Percentiles rank a stretch among this genome's conserved stretches.
These are phyloP conservation scores for Colletotrichum cuscutae DNA, from an alignment of 2,329 filamentous ascomycete genomes.

Conservation along the genomic window DNA sequence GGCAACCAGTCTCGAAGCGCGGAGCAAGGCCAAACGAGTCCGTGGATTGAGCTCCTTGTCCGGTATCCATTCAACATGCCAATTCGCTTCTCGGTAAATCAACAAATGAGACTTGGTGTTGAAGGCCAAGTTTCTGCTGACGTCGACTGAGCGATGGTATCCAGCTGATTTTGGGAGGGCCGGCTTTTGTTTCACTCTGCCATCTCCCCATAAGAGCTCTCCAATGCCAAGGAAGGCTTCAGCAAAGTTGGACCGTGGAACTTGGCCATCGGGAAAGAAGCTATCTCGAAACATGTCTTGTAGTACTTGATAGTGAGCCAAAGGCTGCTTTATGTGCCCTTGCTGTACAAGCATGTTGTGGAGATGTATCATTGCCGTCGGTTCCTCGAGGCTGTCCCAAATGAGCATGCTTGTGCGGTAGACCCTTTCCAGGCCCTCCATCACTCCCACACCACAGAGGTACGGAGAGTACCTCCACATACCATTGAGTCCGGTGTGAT, in stretches of 20 bases:
- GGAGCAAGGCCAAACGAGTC: slow-evolving; percentile 41
- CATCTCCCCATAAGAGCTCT: neutral
- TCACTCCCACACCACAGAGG: slow-evolving; percentile 56
- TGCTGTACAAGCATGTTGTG: slow-evolving; percentile 59
- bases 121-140: slow-evolving; percentile 43
- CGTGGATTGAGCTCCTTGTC: slow-evolving; percentile 43
- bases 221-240: neutral
- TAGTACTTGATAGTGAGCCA: slow-evolving; percentile 44
- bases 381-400: slow-evolving; percentile 53
- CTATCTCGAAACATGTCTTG: neutral
- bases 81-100: slow-evolving; percentile 44
- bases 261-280: neutral
- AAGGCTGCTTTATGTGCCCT: slow-evolving; percentile 48
- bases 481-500: slow-evolving; percentile 51
- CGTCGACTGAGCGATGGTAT: neutral
- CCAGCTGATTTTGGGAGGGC: too few species aligned
- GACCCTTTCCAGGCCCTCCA: slow-evolving; percentile 53
- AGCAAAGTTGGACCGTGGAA: slow-evolving; percentile 2
- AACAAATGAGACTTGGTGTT: slow-evolving; percentile 46
- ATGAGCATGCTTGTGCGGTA: slow-evolving; percentile 48
- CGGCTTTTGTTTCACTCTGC: neutral
- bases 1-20: slow-evolving; percentile 37
- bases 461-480: slow-evolving; percentile 61
- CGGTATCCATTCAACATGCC: slow-evolving; percentile 48
- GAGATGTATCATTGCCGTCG: slow-evolving; percentile 53